Base-by-base conservation (phyloP, 768 basidiomycete species). In the Mycena indigotica region DNA sequence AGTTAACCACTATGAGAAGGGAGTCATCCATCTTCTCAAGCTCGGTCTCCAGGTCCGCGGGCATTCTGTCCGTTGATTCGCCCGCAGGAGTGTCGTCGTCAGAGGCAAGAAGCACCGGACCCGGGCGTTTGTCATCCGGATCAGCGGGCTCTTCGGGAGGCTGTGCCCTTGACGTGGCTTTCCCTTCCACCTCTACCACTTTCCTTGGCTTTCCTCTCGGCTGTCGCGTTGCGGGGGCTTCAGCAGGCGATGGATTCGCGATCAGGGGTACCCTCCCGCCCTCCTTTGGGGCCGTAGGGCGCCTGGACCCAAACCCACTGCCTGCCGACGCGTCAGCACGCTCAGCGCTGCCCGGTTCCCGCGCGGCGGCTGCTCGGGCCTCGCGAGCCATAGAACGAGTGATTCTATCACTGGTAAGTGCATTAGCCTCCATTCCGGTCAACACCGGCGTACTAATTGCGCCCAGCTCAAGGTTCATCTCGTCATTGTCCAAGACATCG, bases 251-350 rank as follows among this genome's bases (percentile, higher is more conserved):
- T 19, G 19, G 23, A 28, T 8, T 28, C 26, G 5, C 3, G 8
- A n/a, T 51, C 35, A 49, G 46, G 23, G 19, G 19, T 25, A 45
- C 35, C 46, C 55, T 30, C 48, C 55, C 55, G 55, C 55, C 55
- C 55, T 56, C 55, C 55, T 56, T 56, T 56, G 55, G 46, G 45
- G 4, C 30, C 26, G 13, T 25, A 24, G 30, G 46, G 55, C 12
- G 8, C 6, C 25, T 48, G n/a, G 45, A 26, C 53, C 46, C 55
- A 56, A 56, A 56, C 50, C 21, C 8, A 21, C 41, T 6, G 8
- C 5, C n/a, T 19, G 15, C n/a, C 41, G 41, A 23, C 13, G 41
- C n/a, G 12, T 44, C 13, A 21, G 6, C 12, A 5, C n/a, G 41
- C 8, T 21, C 8, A 21, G 23, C 12, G 21, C 23, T 21, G 41